Evolutionary conservation across 345 rosid species (phyloP).

Genomic region (Aethionema arabicum): DNA sequence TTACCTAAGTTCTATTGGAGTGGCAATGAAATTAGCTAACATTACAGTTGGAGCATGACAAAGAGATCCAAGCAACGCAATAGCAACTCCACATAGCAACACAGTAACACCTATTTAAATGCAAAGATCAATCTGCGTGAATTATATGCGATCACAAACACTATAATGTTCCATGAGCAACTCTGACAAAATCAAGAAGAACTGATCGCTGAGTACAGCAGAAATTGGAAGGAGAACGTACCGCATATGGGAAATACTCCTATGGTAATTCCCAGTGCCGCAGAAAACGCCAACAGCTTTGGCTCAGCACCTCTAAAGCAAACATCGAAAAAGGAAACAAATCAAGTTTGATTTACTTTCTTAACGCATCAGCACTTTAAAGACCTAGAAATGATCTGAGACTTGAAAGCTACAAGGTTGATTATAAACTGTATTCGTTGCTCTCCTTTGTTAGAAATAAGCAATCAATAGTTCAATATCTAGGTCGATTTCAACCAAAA

Average conservation of each 20-base stretch:
- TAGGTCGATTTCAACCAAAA: background rate
- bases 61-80: conserved; percentile 65
- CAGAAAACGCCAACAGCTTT: conserved; percentile 80
- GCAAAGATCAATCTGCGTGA: conserved; percentile 12
- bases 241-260: conserved; percentile 96
- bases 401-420: conserved; percentile 1
- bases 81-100: conserved; percentile 78
- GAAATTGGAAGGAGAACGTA: conserved; percentile 29
- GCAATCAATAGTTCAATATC: background rate
- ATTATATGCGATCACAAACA: conserved; percentile 2
- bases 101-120: conserved; percentile 70
- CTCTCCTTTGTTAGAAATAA: conserved; percentile 1
- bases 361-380: conserved; percentile 1
- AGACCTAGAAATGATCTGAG: background rate
- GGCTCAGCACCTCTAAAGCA: conserved; percentile 77
- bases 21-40: conserved; percentile 83
- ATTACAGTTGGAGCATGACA: conserved; percentile 85
- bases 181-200: background rate
- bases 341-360: conserved; percentile 6
- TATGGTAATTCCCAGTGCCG: conserved; percentile 81
- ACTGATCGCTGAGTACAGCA: background rate
- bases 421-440: background rate
- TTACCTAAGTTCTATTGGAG: conserved; percentile 88
- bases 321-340: background rate
- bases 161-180: background rate